Evolutionary conservation across 2,329 filamentous ascomycete species (phyloP), one percentile per base, ranked within the genome.

Genomic region (Microdochium trichocladiopsis): DNA sequence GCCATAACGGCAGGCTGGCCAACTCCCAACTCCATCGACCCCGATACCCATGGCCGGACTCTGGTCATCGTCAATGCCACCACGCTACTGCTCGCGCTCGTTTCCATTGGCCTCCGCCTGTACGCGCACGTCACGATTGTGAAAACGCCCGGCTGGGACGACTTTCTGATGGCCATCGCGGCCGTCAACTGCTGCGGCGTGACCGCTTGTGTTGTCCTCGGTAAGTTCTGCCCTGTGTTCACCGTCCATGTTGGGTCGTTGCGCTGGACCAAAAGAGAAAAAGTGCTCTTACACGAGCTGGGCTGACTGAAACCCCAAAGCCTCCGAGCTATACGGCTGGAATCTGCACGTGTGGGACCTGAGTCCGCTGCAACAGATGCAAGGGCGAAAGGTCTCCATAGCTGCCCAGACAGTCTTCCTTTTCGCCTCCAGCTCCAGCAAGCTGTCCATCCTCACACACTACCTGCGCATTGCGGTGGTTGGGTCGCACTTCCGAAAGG

Each of bases 151-250:
- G 66, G 68, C 31, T 59, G 63, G 50, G 72, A 74, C 54, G 72
- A 73, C 58, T 72, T 67, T 70, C 50, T 74, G 12, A 74, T 74
- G 71, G 54, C 71, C 4, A 63, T 52, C 31, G 69, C 69, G 3
- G 63, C 66, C 2, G 14, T 56, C 10, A 53, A 33, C 31, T 56
- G 54, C 37, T 56, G 52, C 24, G 54, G 54, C 2, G 52, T 56
- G 25, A 56, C 54, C 55, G 69, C 72, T 59, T 53, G 63, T 48
- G 53, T 53, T 2, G 53, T 53, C 24, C 48, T 56, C 25, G 33
- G 51, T 37, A 14, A 36, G n/a, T 25, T 14, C n/a, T n/a, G n/a
- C n/a, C n/a, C n/a, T n/a, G n/a, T 22, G 24, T 48, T 8, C 28
- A 8, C 28, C 28, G 28, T 14, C 28, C n/a, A n/a, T n/a, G n/a